Evolutionary conservation across 768 basidiomycete species (phyloP), one percentile per base, ranked within the genome.

Genomic region (Coprinopsis sp.): DNA sequence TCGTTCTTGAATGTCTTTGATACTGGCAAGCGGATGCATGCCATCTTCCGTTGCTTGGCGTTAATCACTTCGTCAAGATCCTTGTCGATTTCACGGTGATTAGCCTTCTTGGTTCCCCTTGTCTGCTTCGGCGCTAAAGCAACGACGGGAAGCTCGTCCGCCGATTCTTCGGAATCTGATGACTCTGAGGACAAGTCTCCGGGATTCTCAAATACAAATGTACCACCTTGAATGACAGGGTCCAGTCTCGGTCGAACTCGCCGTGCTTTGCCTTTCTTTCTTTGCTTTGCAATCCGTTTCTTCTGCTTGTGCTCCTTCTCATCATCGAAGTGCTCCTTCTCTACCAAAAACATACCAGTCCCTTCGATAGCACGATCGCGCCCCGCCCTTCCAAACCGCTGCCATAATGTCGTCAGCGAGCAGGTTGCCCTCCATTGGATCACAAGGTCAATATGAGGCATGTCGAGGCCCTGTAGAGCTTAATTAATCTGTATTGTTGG

Each of bases 381-480:
- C 11, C 41, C 65, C 0, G 57, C 63, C 3, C 55, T 54, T 2
- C 68, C 65, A 36, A 64, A 56, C 6, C 58, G 39, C 47, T 70
- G 68, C 61, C 59, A 60, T 1, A 68, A 44, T 0, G 59, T 57
- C 1, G 46, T 44, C 11, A 65, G 23, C 10, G 39, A 45, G 41
- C 56, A 58, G 7, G 56, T 55, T 31, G 30, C 1, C 44, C 60
- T 33, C 48, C 50, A 68, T 43, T 69, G 67, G 23, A 69, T 53
- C 14, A 69, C 57, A 16, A 65, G 23, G n/a, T 49, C 31, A 5
- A 70, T 56, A 46, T 63, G 56, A 6, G 62, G 44, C 6, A 67
- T 6, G 30, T 69, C 60, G 13, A 68, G 44, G 2, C 65, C 64
- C 68, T 68, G 42, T n/a, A n/a, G n/a, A n/a, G n/a, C n/a, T n/a